Conservation (phyloP, 805 yeast genomes). For the Candida verbasci region DNA sequence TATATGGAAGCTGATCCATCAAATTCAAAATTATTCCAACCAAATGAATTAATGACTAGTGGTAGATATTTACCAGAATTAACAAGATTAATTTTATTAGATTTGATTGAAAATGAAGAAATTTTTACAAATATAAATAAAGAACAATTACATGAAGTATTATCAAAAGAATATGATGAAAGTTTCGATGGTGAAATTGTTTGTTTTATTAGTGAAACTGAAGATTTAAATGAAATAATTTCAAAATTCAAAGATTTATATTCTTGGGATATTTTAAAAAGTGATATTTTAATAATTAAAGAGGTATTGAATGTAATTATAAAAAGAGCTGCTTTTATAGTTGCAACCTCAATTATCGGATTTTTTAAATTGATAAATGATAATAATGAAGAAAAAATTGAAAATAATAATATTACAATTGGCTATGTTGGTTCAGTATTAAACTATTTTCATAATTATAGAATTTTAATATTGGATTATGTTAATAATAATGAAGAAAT, state of each 20-base stretch:
- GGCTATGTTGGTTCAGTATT: slow-evolving; percentile 53
- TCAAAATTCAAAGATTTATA: slow-evolving; percentile 17
- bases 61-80: slow-evolving; percentile 57
- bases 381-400: slow-evolving; percentile 19
- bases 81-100: slow-evolving; percentile 39
- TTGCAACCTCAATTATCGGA: slow-evolving; percentile 40
- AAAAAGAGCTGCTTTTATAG: slow-evolving; percentile 40
- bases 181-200: slow-evolving; percentile 39
- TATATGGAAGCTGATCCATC: slow-evolving; percentile 22
- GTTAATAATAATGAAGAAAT: slow-evolving; percentile 23
- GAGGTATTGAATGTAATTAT: slow-evolving; percentile 34
- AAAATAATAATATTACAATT: slow-evolving; percentile 24
- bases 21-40: slow-evolving; percentile 42
- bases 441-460: slow-evolving; percentile 36
- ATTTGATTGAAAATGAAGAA: slow-evolving; percentile 24
- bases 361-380: slow-evolving; percentile 22
- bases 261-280: slow-evolving; percentile 18
- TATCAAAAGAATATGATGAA: slow-evolving; percentile 18
- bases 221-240: slow-evolving; percentile 15
- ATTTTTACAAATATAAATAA: slow-evolving; percentile 18
- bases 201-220: slow-evolving; percentile 34
- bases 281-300: slow-evolving; percentile 26
- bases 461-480: slow-evolving; percentile 22
- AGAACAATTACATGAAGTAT: slow-evolving; percentile 9
- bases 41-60: slow-evolving; percentile 50